Base-by-base conservation (phyloP, 2,329 filamentous ascomycete species). In the Curvularia lunata region DNA sequence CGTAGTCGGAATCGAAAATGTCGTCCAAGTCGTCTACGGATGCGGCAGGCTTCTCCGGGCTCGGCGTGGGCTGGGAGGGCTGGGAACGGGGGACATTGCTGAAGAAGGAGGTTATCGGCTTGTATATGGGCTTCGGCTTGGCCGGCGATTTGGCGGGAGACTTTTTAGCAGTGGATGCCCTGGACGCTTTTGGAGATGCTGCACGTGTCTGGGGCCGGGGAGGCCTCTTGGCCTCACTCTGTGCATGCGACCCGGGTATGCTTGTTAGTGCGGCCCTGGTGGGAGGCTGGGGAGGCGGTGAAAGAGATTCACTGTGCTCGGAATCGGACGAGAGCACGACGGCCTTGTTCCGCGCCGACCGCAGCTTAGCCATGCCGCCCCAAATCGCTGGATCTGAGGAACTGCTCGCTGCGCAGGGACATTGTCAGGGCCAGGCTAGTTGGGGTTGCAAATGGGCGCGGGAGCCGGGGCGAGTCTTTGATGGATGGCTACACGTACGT, bases 41-140 rank as follows among this genome's bases (percentile, higher is more conserved):
- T 45, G 61, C 63, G 50, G 61, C 58, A 47, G 63, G 54, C 54
- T 78, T 80, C 54, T 78, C 75, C 5, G 77, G 75, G 55, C 75
- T 81, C 21, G 76, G 68, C 10, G 75, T 74, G 16, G 73, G 71
- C 58, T 79, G 77, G 6, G 71, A 68, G 47, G 73, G 70, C 58
- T 78, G 78, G 30, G 75, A 62, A 53, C 78, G 79, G n/a, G 79
- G 76, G 7, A 74, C 74, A 49, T 74, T 73, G 67, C 77, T 80
- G 72, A 83, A 83, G 72, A 83, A 83, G 16, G 80, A 82, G 34
- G 77, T 79, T 48, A 82, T 81, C 9, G 79, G 74, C 63, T 79
- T 81, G 60, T 74, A 72, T 37, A 74, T 59, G 37, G 75, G 70
- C 61, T 75, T 72, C 18, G 74, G 64, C 54, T 79, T 77, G n/a